Base-by-base conservation (phyloP, 1,284 basidiomycete genomes). In the Porphyrellus sp. region DNA sequence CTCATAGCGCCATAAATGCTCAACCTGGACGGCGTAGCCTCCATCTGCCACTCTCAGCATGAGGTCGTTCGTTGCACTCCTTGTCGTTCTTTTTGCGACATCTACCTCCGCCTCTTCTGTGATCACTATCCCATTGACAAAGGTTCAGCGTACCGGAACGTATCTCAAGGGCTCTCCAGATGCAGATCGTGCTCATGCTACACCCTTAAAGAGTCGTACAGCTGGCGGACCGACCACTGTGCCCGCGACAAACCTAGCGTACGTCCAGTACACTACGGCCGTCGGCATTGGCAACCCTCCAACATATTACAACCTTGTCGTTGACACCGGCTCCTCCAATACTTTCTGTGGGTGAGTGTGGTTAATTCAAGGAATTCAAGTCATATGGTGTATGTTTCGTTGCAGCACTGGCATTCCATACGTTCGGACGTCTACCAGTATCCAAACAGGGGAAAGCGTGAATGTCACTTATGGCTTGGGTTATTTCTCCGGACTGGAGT, bases 321-420 rank as follows among this genome's bases (percentile, higher is more conserved):
- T 69, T 1, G 70, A 70, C 40, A 70, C 70, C 2, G 70, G 68
- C 2, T 71, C 68, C 13, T 65, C 67, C 40, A 72, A 70, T 47
- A 70, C 61, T 1, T 70, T 62, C 42, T 62, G 65, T 31, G 71
- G 65, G 68, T 66, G 31, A 47, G 66, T 53, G 3, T 21, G n/a
- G 1, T n/a, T 18, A 27, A 8, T 56, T 3, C n/a, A n/a, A n/a
- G n/a, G n/a, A 20, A 21, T 44, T 13, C 23, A 21, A 18, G 11
- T 24, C 9, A 15, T 27, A 21, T 18, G 8, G 8, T 11, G 16
- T 34, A 37, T 3, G 1, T 50, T 39, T 38, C 2, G 30, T 47
- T 40, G 20, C 31, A 68, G 67, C 7, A 52, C 49, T 30, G 56
- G 55, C 9, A 55, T 0, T 8, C 33, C 49, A 15, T 71, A 63